A percentile compares a stretch with the other conserved stretches of the same genome.
Evolutionary conservation across 2,329 filamentous ascomycete genomes (phyloP).

Genomic region (Colletotrichum shisoi): DNA sequence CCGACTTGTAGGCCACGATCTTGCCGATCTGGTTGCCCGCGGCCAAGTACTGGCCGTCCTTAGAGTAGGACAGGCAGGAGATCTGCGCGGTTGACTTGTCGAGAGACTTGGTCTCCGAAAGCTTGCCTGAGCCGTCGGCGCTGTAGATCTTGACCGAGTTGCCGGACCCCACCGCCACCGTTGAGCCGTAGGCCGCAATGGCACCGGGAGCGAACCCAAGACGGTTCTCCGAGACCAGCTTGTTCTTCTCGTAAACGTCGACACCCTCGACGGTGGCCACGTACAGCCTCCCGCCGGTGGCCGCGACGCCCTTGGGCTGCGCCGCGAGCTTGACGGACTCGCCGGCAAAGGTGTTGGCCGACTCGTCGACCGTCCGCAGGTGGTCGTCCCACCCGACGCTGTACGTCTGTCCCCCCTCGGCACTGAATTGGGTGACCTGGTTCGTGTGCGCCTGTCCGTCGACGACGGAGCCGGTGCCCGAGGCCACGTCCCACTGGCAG

Average conservation of each 20-base stretch:
- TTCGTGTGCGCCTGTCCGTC: constrained; percentile 86
- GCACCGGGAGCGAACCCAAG: constrained; percentile 72
- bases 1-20: constrained; percentile 79
- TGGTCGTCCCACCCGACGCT: constrained; percentile 95
- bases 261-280: constrained; percentile 65
- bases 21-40: constrained; percentile 86
- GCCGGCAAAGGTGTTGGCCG: constrained; percentile 78
- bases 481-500: constrained; percentile 80
- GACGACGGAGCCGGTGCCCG: constrained; percentile 72
- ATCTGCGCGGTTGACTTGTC: constrained; percentile 75
- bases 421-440: constrained; percentile 79
- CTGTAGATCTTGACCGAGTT: constrained; percentile 80
- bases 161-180: constrained; percentile 78
- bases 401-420: constrained; percentile 71
- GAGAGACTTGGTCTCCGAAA: constrained; percentile 65
- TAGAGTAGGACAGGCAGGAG: constrained; percentile 84
- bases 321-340: constrained; percentile 71
- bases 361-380: constrained; percentile 78
- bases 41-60: constrained; percentile 77
- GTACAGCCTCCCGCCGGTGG: constrained; percentile 60
- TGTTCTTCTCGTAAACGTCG: constrained; percentile 65
- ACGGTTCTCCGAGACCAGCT: constrained; percentile 65
- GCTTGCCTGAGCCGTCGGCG: constrained; percentile 63
- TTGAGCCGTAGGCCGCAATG: constrained; percentile 72
- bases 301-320: constrained; percentile 80